Evolutionary conservation across 139 green algal species (phyloP).

Genomic region (Chlamydomonas sphaeroides): DNA sequence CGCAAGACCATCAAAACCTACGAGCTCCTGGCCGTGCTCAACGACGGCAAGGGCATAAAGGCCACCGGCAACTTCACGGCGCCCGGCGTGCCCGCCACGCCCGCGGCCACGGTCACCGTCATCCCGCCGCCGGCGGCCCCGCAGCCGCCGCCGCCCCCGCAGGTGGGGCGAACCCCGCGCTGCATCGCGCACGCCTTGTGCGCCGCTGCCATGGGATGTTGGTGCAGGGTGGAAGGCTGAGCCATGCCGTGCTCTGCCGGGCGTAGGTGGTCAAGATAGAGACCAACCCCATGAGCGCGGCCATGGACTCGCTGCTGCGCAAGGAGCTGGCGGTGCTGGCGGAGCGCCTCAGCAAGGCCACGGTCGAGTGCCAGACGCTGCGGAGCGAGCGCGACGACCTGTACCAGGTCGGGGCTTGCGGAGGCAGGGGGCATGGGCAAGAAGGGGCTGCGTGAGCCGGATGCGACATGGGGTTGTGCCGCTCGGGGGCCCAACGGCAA

Average conservation of each 20-base stretch:
- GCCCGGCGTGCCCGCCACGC: no score
- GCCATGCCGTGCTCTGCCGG: no score
- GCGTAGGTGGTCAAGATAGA: neutral
- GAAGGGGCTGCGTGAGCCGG: no score
- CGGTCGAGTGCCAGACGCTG: conserved; percentile 35
- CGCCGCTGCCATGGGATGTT: no score
- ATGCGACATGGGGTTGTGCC: no score
- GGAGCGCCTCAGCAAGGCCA: conserved; percentile 42
- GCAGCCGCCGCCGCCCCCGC: neutral
- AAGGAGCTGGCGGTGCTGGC: conserved; percentile 39
- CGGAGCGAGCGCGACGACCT: conserved; percentile 49
- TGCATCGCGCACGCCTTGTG: no score
- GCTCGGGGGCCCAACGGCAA: no score
- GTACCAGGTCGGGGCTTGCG: neutral
- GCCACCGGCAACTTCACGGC: neutral
- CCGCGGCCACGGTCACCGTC: neutral
- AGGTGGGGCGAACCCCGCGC: no score
- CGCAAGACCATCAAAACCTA: conserved; percentile 65
- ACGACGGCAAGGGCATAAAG: conserved; percentile 1
- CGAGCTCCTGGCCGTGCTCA: conserved; percentile 58
- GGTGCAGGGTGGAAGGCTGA: no score
- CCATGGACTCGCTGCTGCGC: conserved; percentile 45
- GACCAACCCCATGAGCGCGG: conserved; percentile 4
- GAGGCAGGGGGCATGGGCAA: neutral
- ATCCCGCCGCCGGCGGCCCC: no score